A percentile compares a stretch with the other conserved stretches of the same genome.
phyloP scores from a whole-genome alignment of 2,329 filamentous ascomycete species.

The Coniochaeta sp. region DNA sequence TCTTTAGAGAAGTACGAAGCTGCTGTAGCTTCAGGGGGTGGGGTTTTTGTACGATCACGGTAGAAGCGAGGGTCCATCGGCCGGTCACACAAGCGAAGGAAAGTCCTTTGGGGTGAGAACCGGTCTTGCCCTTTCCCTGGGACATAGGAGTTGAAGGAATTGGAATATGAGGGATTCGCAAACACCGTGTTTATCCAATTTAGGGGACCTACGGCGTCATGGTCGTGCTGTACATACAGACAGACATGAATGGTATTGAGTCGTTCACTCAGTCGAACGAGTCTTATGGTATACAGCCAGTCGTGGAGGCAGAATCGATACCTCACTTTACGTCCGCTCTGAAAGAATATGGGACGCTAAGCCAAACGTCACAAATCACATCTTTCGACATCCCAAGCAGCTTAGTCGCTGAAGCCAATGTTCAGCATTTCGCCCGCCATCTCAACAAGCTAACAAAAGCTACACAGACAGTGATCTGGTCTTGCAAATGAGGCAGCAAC shows the following conservation, averaged over 20 bases:
- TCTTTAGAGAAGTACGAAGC: constrained; percentile 32
- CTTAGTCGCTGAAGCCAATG: neutral
- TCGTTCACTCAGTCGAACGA: neutral
- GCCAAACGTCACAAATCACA: neutral
- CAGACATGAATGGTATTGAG: neutral
- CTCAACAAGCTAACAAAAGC: neutral
- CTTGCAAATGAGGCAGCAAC: neutral
- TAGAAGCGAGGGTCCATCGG: neutral
- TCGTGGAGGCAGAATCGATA: neutral
- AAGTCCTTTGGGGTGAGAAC: neutral
- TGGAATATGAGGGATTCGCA: neutral
- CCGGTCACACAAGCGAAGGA: neutral
- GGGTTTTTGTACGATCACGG: neutral
- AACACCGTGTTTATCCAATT: neutral
- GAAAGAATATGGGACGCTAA: neutral
- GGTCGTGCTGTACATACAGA: neutral
- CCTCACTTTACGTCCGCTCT: no score
- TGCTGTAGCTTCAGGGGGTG: neutral
- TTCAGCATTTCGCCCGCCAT: neutral
- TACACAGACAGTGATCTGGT: neutral
- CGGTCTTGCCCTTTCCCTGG: neutral
- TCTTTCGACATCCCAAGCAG: neutral
- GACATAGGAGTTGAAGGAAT: neutral
- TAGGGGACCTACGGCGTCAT: neutral
- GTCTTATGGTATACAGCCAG: neutral